phyloP scores from a whole-genome alignment of 768 basidiomycete species.

The Collybia nuda region DNA sequence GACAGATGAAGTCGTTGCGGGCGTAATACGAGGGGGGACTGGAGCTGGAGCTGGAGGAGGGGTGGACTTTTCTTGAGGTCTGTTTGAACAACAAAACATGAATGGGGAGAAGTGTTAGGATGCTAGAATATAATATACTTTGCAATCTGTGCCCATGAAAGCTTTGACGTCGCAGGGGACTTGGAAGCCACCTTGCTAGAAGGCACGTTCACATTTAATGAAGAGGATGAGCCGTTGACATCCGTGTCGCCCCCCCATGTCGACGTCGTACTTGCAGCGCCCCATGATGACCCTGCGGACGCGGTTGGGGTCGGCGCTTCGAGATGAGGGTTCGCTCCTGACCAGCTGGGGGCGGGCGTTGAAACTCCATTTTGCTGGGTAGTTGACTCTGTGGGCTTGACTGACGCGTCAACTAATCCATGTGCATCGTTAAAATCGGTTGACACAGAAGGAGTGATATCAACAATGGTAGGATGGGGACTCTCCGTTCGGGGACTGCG shows the following conservation, averaged over 20 bases:
- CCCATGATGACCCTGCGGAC: slow-evolving; percentile 33
- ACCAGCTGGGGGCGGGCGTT: slow-evolving; percentile 25
- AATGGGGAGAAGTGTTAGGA: slow-evolving; percentile 2
- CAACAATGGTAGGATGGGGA: slow-evolving; percentile 24
- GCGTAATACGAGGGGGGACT: slow-evolving; percentile 18
- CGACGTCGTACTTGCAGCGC: slow-evolving; percentile 26
- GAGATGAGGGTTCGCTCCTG: slow-evolving; percentile 27
- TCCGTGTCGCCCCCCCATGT: slow-evolving; percentile 33
- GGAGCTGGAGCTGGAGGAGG: slow-evolving; percentile 33
- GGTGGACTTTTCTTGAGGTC: slow-evolving; percentile 64
- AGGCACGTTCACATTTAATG: slow-evolving; percentile 17
- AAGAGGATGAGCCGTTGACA: slow-evolving; percentile 37
- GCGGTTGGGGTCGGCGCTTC: slow-evolving; percentile 29
- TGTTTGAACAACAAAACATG: slow-evolving; percentile 22
- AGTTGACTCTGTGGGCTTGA: slow-evolving; percentile 17
- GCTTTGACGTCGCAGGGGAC: slow-evolving; percentile 70
- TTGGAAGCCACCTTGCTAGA: slow-evolving; percentile 40
- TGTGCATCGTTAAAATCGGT: slow-evolving; percentile 17
- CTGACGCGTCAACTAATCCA: slow-evolving; percentile 20
- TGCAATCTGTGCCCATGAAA: slow-evolving; percentile 87
- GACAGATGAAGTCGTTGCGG: slow-evolving; percentile 21
- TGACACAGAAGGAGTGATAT: slow-evolving; percentile 20
- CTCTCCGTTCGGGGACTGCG: slow-evolving; percentile 35
- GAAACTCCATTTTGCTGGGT: slow-evolving; percentile 28
- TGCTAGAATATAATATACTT: slow-evolving; percentile 41